Evolutionary conservation across 2,329 filamentous ascomycete genomes (phyloP).

Genomic region (Lojkania enalia): DNA sequence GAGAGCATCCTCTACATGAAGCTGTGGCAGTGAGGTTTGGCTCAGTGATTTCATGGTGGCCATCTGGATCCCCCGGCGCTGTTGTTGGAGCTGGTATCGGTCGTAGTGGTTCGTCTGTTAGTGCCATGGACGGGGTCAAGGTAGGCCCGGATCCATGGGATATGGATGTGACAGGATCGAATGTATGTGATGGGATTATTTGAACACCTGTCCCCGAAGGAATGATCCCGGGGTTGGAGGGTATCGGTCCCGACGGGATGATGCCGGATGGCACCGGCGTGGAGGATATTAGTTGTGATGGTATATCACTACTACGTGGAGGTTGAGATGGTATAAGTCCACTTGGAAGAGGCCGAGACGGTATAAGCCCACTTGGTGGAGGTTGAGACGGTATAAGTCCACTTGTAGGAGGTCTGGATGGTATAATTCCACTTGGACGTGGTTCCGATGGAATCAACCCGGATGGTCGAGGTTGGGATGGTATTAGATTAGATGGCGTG

Average conservation of each 20-base stretch:
- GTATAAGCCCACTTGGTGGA: constrained; percentile 1
- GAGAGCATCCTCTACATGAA: constrained; percentile 32
- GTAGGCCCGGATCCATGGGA: constrained; percentile 13
- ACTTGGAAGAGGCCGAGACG: constrained; percentile 11
- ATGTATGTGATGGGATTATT: constrained; percentile 1
- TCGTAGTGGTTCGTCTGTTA: constrained; percentile 27
- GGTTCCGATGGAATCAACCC: constrained; percentile 9
- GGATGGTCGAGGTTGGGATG: constrained; percentile 8
- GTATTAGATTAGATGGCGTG: background rate
- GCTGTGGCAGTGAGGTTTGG: constrained; percentile 32
- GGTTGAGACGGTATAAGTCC: constrained; percentile 1
- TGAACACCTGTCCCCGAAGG: background rate
- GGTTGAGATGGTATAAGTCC: constrained; percentile 3
- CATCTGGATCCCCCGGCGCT: constrained; percentile 29
- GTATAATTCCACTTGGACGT: constrained; percentile 8
- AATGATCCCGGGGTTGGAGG: constrained; percentile 6
- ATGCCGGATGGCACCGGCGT: constrained; percentile 4
- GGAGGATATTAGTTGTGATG: constrained; percentile 5
- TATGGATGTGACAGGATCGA: constrained; percentile 1
- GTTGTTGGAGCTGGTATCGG: constrained; percentile 30
- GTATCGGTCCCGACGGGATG: constrained; percentile 10
- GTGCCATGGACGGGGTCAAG: constrained; percentile 18
- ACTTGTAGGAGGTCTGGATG: constrained; percentile 9
- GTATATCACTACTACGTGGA: background rate
- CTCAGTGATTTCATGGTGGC: constrained; percentile 37